These are phyloP conservation scores for Phialophora verrucosa DNA, from an alignment of 2,329 filamentous ascomycete species.

Conservation along the genomic window DNA sequence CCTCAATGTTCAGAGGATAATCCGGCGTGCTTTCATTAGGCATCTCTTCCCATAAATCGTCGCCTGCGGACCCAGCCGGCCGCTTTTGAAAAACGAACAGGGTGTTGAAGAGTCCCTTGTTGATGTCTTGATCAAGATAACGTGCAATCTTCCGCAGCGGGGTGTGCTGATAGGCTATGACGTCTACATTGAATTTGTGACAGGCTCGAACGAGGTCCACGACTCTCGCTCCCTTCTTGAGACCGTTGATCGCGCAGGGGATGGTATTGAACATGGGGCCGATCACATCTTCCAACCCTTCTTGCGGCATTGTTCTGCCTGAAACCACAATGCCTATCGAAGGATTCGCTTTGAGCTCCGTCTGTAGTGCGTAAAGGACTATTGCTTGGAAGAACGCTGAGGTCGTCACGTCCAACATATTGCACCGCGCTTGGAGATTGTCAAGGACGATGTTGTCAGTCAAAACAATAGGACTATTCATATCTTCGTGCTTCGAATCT, in stretches of 20 bases:
- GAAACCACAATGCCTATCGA: slow-evolving; percentile 78
- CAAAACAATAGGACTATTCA: background rate
- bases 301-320: slow-evolving; percentile 73
- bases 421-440: slow-evolving; percentile 60
- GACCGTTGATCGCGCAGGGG: slow-evolving; percentile 64
- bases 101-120: slow-evolving; percentile 73
- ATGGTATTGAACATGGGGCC: slow-evolving; percentile 92
- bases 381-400: slow-evolving; percentile 78
- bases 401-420: slow-evolving; percentile 71
- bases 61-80: slow-evolving; percentile 38
- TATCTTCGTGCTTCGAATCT: background rate
- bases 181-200: slow-evolving; percentile 72
- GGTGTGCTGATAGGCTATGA: slow-evolving; percentile 77
- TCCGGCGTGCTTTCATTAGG: slow-evolving; percentile 62
- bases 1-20: slow-evolving; percentile 80
- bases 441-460: slow-evolving; percentile 45
- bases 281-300: slow-evolving; percentile 69
- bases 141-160: slow-evolving; percentile 80
- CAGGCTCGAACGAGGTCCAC: slow-evolving; percentile 64
- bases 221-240: slow-evolving; percentile 60
- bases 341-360: slow-evolving; percentile 54
- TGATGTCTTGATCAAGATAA: slow-evolving; percentile 67
- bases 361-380: slow-evolving; percentile 70
- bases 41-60: slow-evolving; percentile 61
- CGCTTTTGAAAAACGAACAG: slow-evolving; percentile 80